Evolutionary conservation across 2,329 filamentous ascomycete genomes (phyloP).

Genomic region (Claviceps spartinae): DNA sequence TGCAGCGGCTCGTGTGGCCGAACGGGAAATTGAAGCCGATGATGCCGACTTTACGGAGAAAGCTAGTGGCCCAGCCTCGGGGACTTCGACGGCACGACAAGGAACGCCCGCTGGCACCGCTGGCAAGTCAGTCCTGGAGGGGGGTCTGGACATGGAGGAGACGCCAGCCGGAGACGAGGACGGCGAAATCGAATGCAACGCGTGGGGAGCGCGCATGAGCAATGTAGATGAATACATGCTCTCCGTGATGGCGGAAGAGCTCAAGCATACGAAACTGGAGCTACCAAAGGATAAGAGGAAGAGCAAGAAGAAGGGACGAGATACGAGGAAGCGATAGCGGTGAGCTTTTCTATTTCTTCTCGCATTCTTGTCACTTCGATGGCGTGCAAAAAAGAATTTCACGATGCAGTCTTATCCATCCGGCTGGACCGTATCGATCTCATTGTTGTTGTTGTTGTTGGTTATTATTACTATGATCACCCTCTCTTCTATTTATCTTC

Average conservation of each 20-base stretch:
- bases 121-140: constrained; percentile 21
- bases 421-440: neutral
- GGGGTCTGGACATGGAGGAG: constrained; percentile 19
- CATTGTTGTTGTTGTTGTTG: neutral
- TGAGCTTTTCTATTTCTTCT: constrained; percentile 9
- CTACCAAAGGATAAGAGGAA: constrained; percentile 52
- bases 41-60: constrained; percentile 73
- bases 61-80: constrained; percentile 30
- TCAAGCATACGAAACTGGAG: constrained; percentile 46
- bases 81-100: constrained; percentile 35
- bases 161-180: constrained; percentile 10
- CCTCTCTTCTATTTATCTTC: neutral
- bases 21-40: constrained; percentile 78
- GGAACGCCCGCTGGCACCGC: constrained; percentile 36
- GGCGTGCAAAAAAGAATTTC: too few relatives aligned
- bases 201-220: constrained; percentile 41
- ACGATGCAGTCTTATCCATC: neutral
- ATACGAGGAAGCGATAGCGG: constrained; percentile 38
- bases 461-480: neutral
- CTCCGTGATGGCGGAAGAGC: constrained; percentile 47
- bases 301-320: constrained; percentile 45
- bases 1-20: constrained; percentile 70
- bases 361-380: too few relatives aligned
- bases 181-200: constrained; percentile 39
- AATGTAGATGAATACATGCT: constrained; percentile 69